Evolutionary conservation across 305 asterid species (phyloP).

Genomic region (Fraxinus velutina): DNA sequence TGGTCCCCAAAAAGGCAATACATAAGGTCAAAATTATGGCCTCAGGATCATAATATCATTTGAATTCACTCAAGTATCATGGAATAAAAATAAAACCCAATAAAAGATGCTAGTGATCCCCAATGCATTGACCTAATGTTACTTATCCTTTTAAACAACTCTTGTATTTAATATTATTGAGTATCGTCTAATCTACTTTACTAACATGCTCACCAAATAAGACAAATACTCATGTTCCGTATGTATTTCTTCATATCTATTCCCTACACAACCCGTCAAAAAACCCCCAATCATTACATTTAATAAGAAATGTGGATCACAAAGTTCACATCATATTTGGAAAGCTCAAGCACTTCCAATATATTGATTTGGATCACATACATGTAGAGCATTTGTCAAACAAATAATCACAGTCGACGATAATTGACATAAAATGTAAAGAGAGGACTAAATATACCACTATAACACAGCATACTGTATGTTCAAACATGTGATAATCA

Average conservation of each 20-base stretch:
- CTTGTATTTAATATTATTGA: background rate
- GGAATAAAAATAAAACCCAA: constrained; percentile 14
- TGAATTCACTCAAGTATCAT: constrained; percentile 20
- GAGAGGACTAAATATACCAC: constrained; percentile 9
- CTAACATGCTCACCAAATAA: background rate
- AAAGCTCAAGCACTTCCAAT: background rate
- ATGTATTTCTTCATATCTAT: background rate
- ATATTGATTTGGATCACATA: constrained; percentile 18
- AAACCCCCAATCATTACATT: constrained; percentile 17
- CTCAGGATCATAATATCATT: constrained; percentile 29
- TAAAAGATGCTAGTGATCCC: constrained; percentile 20
- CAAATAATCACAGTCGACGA: constrained; percentile 15
- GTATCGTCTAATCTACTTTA: background rate
- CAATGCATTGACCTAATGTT: constrained; percentile 30
- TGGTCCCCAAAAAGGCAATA: constrained; percentile 29
- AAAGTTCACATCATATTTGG: constrained; percentile 13
- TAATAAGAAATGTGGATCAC: constrained; percentile 15
- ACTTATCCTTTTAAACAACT: background rate
- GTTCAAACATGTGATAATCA: constrained; percentile 21
- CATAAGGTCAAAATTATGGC: constrained; percentile 33
- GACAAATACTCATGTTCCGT: background rate
- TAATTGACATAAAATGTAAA: constrained; percentile 25
- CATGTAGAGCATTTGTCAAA: constrained; percentile 27
- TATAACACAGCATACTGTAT: constrained; percentile 9
- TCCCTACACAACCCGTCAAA: constrained; percentile 5